Base-by-base conservation (phyloP, 306 rosid genomes). In the Corylus heterophylla region DNA sequence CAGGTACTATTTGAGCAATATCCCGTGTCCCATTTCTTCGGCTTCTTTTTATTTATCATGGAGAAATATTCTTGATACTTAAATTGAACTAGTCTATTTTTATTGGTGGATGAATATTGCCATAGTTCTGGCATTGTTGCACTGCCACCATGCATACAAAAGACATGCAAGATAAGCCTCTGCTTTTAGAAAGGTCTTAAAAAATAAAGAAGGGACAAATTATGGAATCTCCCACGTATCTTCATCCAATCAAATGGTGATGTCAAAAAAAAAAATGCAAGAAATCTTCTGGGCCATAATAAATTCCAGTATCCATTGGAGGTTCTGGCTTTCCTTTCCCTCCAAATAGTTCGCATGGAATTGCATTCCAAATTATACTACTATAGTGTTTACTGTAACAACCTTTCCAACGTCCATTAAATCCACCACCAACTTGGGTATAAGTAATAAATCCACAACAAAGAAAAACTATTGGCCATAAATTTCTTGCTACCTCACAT, bases 1-100 rank as follows among this genome's bases (percentile, higher is more conserved):
- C 76, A 91, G 97, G 99, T 95, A 82, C 67, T 80, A 44, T 79
- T 82, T 76, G 49, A 77, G 76, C 39, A 67, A n/a, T 67, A 25
- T 59, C 16, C 66, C 72, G 37, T n/a, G 69, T 67, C 49, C 2
- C 31, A 59, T 59, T 22, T 59, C 29, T 59, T 59, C 5, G 11
- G 66, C 18, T 47, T 69, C 50, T 76, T 76, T 58, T 42, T 3
- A 55, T 52, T 14, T 54, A 14, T 69, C 42, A 12, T 44, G 9
- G 25, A n/a, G 2, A 66, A 7, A 37, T 67, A 67, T 18, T 39
- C 17, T 3, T 67, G 16, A 67, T 67, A 37, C 29, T 67, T 17
- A 18, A 67, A 18, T 37, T 5, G 35, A 31, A 42, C 8, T 42
- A 42, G 6, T 42, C 8, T 42, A 42, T 42, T 42, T 5, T 42